Evolutionary conservation across 2,329 filamentous ascomycete genomes (phyloP).

Genomic region (Madurella fahalii): DNA sequence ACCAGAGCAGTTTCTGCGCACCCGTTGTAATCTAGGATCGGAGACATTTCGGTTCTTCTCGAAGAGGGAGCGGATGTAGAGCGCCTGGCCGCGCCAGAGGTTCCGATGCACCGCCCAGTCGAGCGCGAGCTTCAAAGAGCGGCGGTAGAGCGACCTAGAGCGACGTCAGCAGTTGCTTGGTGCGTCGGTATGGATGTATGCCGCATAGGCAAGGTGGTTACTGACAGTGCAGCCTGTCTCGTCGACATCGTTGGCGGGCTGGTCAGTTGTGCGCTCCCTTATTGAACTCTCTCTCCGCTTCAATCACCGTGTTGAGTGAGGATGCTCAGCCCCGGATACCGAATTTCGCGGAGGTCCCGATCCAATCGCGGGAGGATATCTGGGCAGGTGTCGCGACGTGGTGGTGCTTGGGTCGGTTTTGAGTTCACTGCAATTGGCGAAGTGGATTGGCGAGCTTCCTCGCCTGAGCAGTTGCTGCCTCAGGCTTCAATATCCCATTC

Average conservation of each 20-base stretch:
- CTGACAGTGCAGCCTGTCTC: slow-evolving; percentile 26
- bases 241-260: slow-evolving; percentile 24
- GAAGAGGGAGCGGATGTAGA: slow-evolving; percentile 93
- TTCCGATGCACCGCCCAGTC: slow-evolving; percentile 94
- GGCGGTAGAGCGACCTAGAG: slow-evolving; percentile 74
- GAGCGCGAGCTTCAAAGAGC: slow-evolving; percentile 85
- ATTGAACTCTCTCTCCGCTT: not conserved
- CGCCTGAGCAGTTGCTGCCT: slow-evolving; percentile 17
- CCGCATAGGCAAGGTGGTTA: not conserved
- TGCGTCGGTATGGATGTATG: not conserved
- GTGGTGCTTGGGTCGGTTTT: slow-evolving; percentile 7
- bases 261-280: not conserved
- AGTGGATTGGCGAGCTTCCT: slow-evolving; percentile 21
- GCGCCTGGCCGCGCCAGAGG: slow-evolving; percentile 90
- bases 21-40: slow-evolving; percentile 81
- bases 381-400: slow-evolving; percentile 9
- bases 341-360: not conserved
- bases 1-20: slow-evolving; percentile 38
- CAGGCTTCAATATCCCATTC: slow-evolving; percentile 16
- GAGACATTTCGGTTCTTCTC: slow-evolving; percentile 85
- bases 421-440: slow-evolving; percentile 20
- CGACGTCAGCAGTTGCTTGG: slow-evolving; percentile 12
- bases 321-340: not conserved
- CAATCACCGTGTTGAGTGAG: too few relatives aligned
- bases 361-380: not conserved